These are phyloP conservation scores for Pythium rhizo-oryzae DNA, from an alignment of 352 stramenopile genomes.

Conservation along the genomic window DNA sequence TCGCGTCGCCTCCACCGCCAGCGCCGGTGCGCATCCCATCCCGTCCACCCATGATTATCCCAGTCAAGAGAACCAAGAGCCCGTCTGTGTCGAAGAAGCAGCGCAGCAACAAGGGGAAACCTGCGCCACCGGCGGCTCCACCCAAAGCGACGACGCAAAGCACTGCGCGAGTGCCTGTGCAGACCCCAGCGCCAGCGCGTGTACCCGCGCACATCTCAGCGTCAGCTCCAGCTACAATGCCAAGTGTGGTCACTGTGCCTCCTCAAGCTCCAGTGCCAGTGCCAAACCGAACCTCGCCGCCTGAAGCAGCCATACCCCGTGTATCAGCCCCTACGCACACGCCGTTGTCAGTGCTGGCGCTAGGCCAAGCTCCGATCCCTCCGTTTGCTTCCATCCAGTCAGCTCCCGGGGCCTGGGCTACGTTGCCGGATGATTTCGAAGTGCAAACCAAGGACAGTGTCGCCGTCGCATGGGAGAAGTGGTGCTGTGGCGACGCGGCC, in stretches of 20 bases:
- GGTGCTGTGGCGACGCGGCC: conserved; percentile 26
- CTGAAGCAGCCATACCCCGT: not conserved
- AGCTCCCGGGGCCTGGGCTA: not conserved
- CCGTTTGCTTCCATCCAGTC: not conserved
- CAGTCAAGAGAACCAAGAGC: not conserved
- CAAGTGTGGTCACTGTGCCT: no score
- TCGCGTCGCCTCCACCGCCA: not conserved
- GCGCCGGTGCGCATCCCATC: not conserved
- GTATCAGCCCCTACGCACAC: not conserved
- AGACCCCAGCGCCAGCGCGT: no score
- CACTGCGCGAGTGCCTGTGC: not conserved
- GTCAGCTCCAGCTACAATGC: no score
- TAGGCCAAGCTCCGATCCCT: not conserved
- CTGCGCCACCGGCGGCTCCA: not conserved
- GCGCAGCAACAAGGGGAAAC: not conserved
- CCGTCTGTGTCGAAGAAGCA: not conserved
- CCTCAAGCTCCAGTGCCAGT: no score
- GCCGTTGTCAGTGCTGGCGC: not conserved
- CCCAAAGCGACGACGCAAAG: not conserved
- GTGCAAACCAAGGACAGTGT: conserved; percentile 29
- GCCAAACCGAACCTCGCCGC: no score
- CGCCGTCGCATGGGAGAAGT: conserved; percentile 26
- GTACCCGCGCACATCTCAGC: no score
- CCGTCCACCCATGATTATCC: conserved; percentile 1
- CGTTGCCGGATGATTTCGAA: conserved; percentile 19